Evolutionary conservation across 2,329 filamentous ascomycete species (phyloP).

Genomic region (Orbilia quercus): DNA sequence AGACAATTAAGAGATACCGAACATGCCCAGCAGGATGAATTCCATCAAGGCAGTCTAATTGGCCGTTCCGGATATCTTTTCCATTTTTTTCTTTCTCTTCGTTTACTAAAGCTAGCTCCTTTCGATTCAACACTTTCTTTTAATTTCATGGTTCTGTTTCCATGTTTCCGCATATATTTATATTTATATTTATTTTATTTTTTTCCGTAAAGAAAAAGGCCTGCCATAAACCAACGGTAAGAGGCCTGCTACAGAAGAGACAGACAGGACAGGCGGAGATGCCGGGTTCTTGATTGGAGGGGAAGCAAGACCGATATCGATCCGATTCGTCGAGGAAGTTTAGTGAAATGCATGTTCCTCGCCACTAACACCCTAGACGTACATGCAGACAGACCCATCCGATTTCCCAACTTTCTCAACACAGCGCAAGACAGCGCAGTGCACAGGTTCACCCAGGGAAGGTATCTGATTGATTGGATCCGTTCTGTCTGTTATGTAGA

Average conservation of each 20-base stretch:
- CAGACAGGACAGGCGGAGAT: not conserved
- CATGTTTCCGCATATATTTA: too few relatives aligned
- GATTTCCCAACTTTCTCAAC: constrained; percentile 22
- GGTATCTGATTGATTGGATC: too few relatives aligned
- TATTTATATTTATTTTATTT: not conserved
- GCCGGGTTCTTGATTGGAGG: constrained; percentile 46
- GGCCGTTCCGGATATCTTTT: not conserved
- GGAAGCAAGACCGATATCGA: constrained; percentile 44
- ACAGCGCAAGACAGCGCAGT: too few relatives aligned
- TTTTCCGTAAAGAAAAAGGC: not conserved
- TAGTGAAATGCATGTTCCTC: not conserved
- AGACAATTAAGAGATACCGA: too few relatives aligned
- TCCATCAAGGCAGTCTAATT: too few relatives aligned
- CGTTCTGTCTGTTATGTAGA: too few relatives aligned
- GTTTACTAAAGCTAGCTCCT: not conserved
- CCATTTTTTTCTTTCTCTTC: not conserved
- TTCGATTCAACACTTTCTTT: not conserved
- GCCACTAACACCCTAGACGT: too few relatives aligned
- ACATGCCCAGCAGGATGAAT: not conserved
- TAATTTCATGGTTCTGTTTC: not conserved
- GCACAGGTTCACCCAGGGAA: too few relatives aligned
- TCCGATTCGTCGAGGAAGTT: constrained; percentile 46
- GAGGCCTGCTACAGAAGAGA: constrained; percentile 42
- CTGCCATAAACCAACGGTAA: constrained; percentile 35
- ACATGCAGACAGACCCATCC: too few relatives aligned